A percentile compares a stretch with the other conserved stretches of the same genome.
Evolutionary conservation across 192 early-diverging fungal species (phyloP).

Genomic region (Cladochytrium replicatum): DNA sequence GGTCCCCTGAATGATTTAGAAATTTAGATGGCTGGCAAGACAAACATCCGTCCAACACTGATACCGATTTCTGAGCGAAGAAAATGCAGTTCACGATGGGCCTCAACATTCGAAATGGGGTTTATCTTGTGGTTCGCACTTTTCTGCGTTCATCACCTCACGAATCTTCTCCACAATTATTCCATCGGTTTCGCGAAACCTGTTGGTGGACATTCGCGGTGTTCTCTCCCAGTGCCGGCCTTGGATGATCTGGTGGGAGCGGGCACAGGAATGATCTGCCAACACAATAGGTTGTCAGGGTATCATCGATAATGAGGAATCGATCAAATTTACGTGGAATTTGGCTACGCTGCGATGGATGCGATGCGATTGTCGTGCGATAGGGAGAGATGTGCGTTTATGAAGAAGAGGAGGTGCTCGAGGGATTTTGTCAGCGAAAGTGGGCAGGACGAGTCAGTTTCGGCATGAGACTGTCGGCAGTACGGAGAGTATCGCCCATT

Average conservation of each 20-base stretch:
- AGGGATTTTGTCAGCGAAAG: conserved; percentile 58
- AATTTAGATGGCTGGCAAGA: not conserved
- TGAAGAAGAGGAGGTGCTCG: conserved; percentile 70
- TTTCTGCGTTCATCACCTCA: conserved; percentile 7
- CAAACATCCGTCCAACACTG: conserved; percentile 6
- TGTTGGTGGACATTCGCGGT: conserved; percentile 36
- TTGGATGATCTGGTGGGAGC: conserved; percentile 1
- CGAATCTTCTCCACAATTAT: conserved; percentile 15
- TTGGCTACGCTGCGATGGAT: conserved; percentile 49
- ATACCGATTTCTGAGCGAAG: conserved; percentile 79
- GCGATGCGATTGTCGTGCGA: conserved; percentile 82
- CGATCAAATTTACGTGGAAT: not conserved
- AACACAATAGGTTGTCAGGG: not conserved
- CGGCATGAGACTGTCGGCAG: conserved; percentile 28
- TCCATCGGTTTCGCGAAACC: conserved; percentile 31
- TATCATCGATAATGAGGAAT: conserved; percentile 3
- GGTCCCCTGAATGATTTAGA: conserved; percentile 60
- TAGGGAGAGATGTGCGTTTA: conserved; percentile 88
- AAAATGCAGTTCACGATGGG: conserved; percentile 98
- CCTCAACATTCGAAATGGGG: conserved; percentile 20
- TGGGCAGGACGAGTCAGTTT: conserved; percentile 18
- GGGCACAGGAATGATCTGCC: not conserved
- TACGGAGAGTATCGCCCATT: too few species aligned
- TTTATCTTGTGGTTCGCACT: conserved; percentile 38
- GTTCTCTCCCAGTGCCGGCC: too few species aligned